Evolutionary conservation across 2,329 filamentous ascomycete species (phyloP), one percentile per base, ranked within the genome.

Genomic region (Penicillium sp.): DNA sequence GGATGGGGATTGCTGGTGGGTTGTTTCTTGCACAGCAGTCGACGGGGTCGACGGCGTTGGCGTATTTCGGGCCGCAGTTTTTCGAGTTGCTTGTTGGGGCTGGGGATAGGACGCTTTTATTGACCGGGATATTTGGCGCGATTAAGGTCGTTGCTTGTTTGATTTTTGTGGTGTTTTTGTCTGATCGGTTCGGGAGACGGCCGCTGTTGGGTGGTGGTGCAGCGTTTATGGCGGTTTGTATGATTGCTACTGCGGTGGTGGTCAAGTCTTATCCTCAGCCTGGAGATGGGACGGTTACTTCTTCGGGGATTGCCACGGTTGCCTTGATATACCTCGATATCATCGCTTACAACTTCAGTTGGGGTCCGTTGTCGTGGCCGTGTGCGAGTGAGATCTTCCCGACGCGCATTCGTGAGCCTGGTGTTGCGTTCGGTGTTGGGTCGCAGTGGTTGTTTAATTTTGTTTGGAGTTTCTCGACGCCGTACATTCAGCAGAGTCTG

Each of bases 311-410:
- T 33, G 77, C 77, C 2, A 84, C 80, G 0, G 74, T 85, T 1
- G 77, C 78, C 0, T 70, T 85, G 13, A 84, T 84, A 52, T 84
- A 84, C 64, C 71, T 84, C 5, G 81, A 81, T 57, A 80, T 84
- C 27, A 78, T 83, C 43, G 57, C 68, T 13, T 77, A 75, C 61
- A 76, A 77, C 45, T 69, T 75, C 59, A 75, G 72, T 43, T 77
- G 75, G 75, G 75, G 74, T 0, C 73, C 75, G 0, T 63, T 74
- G 1, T 71, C 71, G 2, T 77, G 75, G 75, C 72, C 74, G 0
- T 76, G 73, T 60, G 67, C 67, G 5, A 68, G 69, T 7, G 75
- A 72, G 59, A 73, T 76, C 46, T 77, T 76, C 62, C 70, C 71
- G 9, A 70, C 68, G 2, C 70, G 74, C 1, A 74, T 75, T 55